Conservation (phyloP, 2,329 filamentous ascomycete genomes). For the Alternaria viburni region DNA sequence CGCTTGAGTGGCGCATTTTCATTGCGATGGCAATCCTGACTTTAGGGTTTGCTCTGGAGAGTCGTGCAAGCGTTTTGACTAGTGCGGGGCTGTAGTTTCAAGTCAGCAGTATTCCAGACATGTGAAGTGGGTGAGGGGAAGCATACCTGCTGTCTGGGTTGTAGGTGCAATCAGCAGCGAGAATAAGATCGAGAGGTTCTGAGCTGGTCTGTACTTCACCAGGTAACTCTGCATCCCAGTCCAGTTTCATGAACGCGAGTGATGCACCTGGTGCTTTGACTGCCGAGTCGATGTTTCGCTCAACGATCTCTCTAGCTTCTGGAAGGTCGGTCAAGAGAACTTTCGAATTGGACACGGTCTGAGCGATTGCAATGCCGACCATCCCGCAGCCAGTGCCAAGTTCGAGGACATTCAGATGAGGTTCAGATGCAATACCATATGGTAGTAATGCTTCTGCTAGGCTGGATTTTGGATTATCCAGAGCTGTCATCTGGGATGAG, state of each 20-base stretch:
- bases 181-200: conserved; percentile 60
- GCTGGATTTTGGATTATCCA: conserved; percentile 35
- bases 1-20: conserved; percentile 71
- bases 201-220: conserved; percentile 1
- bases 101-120: not conserved
- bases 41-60: conserved; percentile 57
- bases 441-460: conserved; percentile 6
- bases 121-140: not conserved
- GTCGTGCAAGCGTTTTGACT: conserved; percentile 61
- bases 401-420: conserved; percentile 60
- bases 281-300: conserved; percentile 59
- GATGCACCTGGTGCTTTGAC: conserved; percentile 52
- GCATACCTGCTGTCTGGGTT: conserved; percentile 65
- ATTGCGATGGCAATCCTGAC: conserved; percentile 65
- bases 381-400: conserved; percentile 73
- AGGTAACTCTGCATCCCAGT: conserved; percentile 67
- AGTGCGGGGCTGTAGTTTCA: conserved; percentile 59
- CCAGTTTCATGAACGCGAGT: conserved; percentile 60
- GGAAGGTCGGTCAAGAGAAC: conserved; percentile 70
- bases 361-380: conserved; percentile 67
- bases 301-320: conserved; percentile 67
- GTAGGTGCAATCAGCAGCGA: conserved; percentile 76
- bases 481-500: conserved; percentile 58
- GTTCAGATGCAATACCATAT: not conserved
- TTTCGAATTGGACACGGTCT: conserved; percentile 58